These are phyloP conservation scores for Metschnikowia santaceciliae DNA, from an alignment of 805 yeast species.

Conservation along the genomic window DNA sequence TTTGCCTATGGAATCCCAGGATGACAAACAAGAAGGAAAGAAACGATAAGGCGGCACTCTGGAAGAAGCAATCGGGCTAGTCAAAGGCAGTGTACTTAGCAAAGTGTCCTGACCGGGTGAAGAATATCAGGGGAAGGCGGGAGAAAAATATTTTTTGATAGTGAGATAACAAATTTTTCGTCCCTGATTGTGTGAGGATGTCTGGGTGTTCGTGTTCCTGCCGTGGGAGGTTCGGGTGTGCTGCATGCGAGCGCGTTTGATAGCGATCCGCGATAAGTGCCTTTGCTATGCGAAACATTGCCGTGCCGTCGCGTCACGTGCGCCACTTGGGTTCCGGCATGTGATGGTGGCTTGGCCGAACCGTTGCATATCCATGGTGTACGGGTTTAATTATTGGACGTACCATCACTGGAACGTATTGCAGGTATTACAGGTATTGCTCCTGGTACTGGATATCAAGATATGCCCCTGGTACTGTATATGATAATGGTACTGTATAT, in stretches of 20 bases:
- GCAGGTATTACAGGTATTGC: too few species aligned
- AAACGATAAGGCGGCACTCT: neutral
- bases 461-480: too few species aligned
- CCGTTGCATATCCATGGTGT: too few species aligned
- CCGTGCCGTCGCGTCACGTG: neutral
- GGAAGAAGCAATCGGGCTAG: neutral
- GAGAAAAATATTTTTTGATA: constrained; percentile 4
- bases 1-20: too few species aligned
- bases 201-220: neutral
- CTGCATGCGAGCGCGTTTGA: constrained; percentile 1
- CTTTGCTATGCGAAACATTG: constrained; percentile 1
- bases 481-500: too few species aligned
- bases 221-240: neutral
- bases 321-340: too few species aligned
- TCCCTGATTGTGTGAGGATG: constrained; percentile 6
- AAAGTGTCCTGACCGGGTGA: neutral
- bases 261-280: constrained; percentile 4
- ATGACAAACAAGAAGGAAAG: neutral
- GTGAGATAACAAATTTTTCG: constrained; percentile 7
- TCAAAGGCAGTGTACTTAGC: neutral
- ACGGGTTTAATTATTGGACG: too few species aligned
- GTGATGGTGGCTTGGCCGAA: too few species aligned
- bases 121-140: neutral
- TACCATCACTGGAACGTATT: too few species aligned
- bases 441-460: too few species aligned